A percentile compares a stretch with the other conserved stretches of the same genome.
These are phyloP conservation scores for Eucalyptus leucophloia DNA, from an alignment of 345 rosid species.

Conservation along the genomic window DNA sequence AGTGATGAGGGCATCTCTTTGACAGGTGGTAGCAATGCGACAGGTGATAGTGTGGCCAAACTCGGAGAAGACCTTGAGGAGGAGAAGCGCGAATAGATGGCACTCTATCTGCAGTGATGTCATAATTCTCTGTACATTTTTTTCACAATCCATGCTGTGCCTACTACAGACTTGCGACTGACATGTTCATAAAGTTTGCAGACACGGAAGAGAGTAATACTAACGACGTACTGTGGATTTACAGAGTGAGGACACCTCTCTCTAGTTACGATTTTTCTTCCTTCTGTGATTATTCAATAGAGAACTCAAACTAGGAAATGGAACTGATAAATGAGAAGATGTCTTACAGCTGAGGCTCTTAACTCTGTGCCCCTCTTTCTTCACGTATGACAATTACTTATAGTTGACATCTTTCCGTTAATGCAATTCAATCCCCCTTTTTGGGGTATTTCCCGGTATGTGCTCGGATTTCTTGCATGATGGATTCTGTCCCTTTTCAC, in stretches of 20 bases:
- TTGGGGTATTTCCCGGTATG: not conserved
- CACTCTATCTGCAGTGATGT: not conserved
- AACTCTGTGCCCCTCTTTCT: not conserved
- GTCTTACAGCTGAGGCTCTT: not conserved
- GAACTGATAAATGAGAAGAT: not conserved
- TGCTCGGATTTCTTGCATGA: not conserved
- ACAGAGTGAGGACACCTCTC: not conserved
- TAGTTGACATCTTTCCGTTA: not conserved
- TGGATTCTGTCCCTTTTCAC: not conserved
- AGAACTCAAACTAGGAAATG: not conserved
- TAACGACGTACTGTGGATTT: not conserved
- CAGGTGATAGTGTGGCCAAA: slow-evolving; percentile 17
- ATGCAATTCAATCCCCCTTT: not conserved
- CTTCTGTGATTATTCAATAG: not conserved
- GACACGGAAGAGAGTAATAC: not conserved
- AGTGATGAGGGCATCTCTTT: slow-evolving; percentile 64
- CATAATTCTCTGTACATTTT: not conserved
- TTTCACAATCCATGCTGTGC: not conserved
- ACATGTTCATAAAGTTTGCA: not conserved
- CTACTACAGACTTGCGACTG: not conserved
- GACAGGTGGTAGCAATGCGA: slow-evolving; percentile 13
- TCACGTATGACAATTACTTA: too few relatives aligned
- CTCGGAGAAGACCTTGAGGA: slow-evolving; percentile 70
- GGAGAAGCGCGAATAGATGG: slow-evolving; percentile 56
- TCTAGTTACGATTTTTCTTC: not conserved